Percentiles rank a stretch among this genome's conserved stretches.
phyloP scores from a whole-genome alignment of 768 basidiomycete genomes.

The Hygrocybe punicea region DNA sequence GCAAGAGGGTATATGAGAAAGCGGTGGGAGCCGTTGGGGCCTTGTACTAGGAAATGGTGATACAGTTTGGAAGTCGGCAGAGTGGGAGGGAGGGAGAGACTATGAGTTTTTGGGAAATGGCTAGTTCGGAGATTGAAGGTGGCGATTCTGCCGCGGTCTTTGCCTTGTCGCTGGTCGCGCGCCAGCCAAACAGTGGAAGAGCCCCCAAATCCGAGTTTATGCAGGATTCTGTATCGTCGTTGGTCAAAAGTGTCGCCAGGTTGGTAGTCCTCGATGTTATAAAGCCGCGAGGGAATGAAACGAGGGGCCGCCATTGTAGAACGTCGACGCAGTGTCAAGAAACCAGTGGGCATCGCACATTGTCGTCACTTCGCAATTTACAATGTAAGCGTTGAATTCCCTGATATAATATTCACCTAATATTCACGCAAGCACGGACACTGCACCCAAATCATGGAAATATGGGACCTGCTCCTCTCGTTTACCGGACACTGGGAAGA shows the following conservation, averaged over 20 bases:
- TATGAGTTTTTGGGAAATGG: conserved; percentile 35
- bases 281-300: conserved; percentile 26
- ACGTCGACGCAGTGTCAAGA: conserved; percentile 2
- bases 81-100: conserved; percentile 29
- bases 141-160: conserved; percentile 19
- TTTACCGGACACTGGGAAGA: no score
- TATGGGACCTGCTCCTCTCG: no score
- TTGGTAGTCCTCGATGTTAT: conserved; percentile 45
- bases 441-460: no score
- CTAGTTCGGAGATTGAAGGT: conserved; percentile 34
- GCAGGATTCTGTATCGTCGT: conserved; percentile 46
- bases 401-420: no score
- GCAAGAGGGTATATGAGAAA: conserved; percentile 47
- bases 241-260: conserved; percentile 48
- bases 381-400: no score
- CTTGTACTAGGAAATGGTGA: conserved; percentile 44
- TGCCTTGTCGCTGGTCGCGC: conserved; percentile 21
- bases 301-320: conserved; percentile 5
- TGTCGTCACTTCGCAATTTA: no score
- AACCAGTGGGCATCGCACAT: no score
- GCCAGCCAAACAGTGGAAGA: conserved; percentile 43
- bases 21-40: conserved; percentile 51
- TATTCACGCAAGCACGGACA: no score
- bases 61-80: conserved; percentile 29
- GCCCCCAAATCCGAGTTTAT: conserved; percentile 47